A percentile compares a stretch with the other conserved stretches of the same genome.
Conservation (phyloP, 371 early-diverging fungal species). For the Mortierella sp. region DNA sequence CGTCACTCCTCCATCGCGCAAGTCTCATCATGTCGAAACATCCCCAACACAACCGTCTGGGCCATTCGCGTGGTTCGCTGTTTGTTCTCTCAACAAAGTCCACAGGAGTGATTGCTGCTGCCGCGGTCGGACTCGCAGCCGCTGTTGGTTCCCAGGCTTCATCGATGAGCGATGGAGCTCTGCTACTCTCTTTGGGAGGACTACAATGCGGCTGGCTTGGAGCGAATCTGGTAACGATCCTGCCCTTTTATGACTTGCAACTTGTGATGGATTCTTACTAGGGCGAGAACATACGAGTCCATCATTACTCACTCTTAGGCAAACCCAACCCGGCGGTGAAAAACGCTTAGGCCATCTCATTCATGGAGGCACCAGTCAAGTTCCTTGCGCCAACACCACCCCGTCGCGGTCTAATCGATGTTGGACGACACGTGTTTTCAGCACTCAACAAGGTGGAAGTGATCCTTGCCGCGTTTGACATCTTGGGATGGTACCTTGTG, state of each 20-base stretch:
- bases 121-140: conserved; percentile 42
- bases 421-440: conserved; percentile 55
- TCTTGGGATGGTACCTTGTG: conserved; percentile 41
- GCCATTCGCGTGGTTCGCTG: conserved; percentile 37
- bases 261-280: too few species aligned
- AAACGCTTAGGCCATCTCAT: conserved; percentile 43
- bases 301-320: too few species aligned
- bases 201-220: conserved; percentile 48
- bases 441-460: conserved; percentile 53
- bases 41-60: conserved; percentile 13
- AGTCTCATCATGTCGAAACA: conserved; percentile 26
- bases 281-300: too few species aligned
- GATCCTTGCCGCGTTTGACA: conserved; percentile 35
- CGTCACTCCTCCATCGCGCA: not conserved
- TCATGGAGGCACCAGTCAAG: conserved; percentile 53
- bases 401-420: conserved; percentile 38
- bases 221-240: conserved; percentile 32
- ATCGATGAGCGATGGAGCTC: conserved; percentile 17
- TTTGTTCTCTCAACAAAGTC: conserved; percentile 48
- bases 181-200: conserved; percentile 41
- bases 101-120: conserved; percentile 39
- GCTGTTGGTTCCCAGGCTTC: conserved; percentile 22
- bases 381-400: conserved; percentile 45
- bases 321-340: too few species aligned
- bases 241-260: too few species aligned